Percentiles rank a stretch among this genome's conserved stretches.
Evolutionary conservation across 2,329 filamentous ascomycete genomes (phyloP).

Genomic region (Herpomyces periplanetae): DNA sequence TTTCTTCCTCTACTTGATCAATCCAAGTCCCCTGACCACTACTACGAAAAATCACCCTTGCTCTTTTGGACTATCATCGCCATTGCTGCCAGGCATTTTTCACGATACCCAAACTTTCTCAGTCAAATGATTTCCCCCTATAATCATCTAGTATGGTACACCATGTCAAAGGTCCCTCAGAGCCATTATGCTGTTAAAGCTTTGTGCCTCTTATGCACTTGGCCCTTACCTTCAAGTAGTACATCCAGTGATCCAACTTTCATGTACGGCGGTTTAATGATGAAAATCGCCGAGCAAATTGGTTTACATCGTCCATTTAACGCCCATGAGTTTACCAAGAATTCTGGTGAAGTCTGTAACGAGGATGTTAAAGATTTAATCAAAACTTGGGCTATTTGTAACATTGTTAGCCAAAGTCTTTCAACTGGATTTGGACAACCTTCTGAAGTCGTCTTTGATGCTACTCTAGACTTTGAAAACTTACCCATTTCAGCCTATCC

Average conservation of each 20-base stretch:
- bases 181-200: conserved; percentile 48
- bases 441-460: no score
- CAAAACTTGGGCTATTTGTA: conserved; percentile 47
- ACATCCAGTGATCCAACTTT: conserved; percentile 44
- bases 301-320: conserved; percentile 42
- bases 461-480: no score
- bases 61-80: conserved; percentile 55
- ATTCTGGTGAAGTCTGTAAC: conserved; percentile 29
- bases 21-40: conserved; percentile 23
- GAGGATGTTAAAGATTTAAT: conserved; percentile 41
- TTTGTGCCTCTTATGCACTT: conserved; percentile 35
- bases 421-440: no score
- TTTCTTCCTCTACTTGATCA: conserved; percentile 36
- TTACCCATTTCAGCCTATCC: no score
- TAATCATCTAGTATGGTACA: conserved; percentile 32
- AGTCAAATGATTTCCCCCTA: conserved; percentile 22
- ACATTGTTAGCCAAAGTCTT: conserved; percentile 24
- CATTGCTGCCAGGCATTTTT: conserved; percentile 30
- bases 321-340: conserved; percentile 38
- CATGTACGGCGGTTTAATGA: conserved; percentile 44
- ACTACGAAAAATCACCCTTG: conserved; percentile 33
- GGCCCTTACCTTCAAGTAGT: conserved; percentile 44
- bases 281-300: conserved; percentile 50
- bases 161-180: conserved; percentile 33
- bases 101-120: conserved; percentile 19